Base-by-base conservation (phyloP, 192 early-diverging fungal species). In the Coemansia sp. region DNA sequence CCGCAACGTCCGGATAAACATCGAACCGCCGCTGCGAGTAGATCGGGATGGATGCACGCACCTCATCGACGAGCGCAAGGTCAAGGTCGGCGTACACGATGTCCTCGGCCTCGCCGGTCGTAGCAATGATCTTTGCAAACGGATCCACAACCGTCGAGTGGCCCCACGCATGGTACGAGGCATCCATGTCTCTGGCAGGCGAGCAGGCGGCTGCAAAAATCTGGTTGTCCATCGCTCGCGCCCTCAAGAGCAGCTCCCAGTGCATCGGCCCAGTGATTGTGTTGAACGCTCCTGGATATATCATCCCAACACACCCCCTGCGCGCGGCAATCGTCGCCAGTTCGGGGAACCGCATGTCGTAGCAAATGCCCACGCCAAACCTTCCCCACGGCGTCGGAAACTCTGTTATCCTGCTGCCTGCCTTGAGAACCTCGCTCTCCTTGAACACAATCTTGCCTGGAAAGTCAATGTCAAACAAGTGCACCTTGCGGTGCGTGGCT, bases 221-320 rank as follows among this genome's bases (percentile, higher is more conserved):
- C 70, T 85, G 94, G 74, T 97, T 99, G 76, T 99, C 97, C 19
- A 92, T 73, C 1, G 97, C 97, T 17, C 94, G 79, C 1, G 93
- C 89, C 0, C 93, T 81, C 70, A 89, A 84, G 55, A 96, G 63
- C 34, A 96, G 79, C 71, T 99, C 95, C 94, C 95, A 99, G 63
- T 97, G 94, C 70, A 96, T 60, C 1, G 95, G 95, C 19, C 97
- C 97, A 3, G 97, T 99, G 11, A 90, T 94, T 76, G 88, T 91
- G 74, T 97, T 99, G 78, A 98, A 98, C 0, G 95, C 95, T 2
- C 94, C 97, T 4, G 95, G 97, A 67, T 97, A 99, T 34, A 99
- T 87, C 95, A 99, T 96, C 17, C 87, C 89, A 22, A 96, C 71
- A 65, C 93, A 95, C 0, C 93, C 87, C 56, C 85, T 86, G 42